Conservation (phyloP, 352 stramenopile species). For the Phytophthora tentaculata region DNA sequence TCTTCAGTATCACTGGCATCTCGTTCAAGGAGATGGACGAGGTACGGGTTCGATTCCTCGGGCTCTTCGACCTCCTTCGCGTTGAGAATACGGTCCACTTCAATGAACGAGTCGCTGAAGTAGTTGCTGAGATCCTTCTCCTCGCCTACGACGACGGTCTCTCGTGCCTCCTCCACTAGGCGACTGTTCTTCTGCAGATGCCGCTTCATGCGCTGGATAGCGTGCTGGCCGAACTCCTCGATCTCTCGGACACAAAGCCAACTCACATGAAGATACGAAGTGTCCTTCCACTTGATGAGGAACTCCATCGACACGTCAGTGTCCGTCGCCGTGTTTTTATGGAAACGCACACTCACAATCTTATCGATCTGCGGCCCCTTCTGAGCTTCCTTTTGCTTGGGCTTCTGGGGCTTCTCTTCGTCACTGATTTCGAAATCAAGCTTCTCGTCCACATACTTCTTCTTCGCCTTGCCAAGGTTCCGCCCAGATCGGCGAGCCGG, state of each 20-base stretch:
- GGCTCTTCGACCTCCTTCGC: conserved; percentile 82
- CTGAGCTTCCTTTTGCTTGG: conserved; percentile 39
- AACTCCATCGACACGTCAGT: conserved; percentile 93
- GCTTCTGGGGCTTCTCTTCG: conserved; percentile 61
- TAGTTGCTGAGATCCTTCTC: conserved; percentile 84
- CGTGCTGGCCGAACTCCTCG: conserved; percentile 82
- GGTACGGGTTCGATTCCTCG: conserved; percentile 73
- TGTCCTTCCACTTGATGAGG: conserved; percentile 99
- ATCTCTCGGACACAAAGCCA: conserved; percentile 97
- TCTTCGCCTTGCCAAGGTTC: conserved; percentile 83
- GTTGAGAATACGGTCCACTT: conserved; percentile 85
- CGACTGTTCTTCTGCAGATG: conserved; percentile 90
- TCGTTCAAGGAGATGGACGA: conserved; percentile 43
- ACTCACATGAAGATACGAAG: conserved; percentile 97
- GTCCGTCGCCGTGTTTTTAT: conserved; percentile 54
- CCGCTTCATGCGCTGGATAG: conserved; percentile 83
- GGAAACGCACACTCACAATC: conserved; percentile 91
- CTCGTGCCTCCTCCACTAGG: conserved; percentile 74
- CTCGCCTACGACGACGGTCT: conserved; percentile 75
- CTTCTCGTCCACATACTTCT: conserved; percentile 87
- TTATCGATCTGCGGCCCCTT: conserved; percentile 93
- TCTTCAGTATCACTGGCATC: conserved; percentile 53
- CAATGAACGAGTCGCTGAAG: conserved; percentile 84
- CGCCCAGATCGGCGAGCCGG: conserved; percentile 80
- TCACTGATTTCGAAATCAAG: conserved; percentile 77